Conservation (phyloP, 1,139 yeast species). For the Lodderomyces orthopsilosis region DNA sequence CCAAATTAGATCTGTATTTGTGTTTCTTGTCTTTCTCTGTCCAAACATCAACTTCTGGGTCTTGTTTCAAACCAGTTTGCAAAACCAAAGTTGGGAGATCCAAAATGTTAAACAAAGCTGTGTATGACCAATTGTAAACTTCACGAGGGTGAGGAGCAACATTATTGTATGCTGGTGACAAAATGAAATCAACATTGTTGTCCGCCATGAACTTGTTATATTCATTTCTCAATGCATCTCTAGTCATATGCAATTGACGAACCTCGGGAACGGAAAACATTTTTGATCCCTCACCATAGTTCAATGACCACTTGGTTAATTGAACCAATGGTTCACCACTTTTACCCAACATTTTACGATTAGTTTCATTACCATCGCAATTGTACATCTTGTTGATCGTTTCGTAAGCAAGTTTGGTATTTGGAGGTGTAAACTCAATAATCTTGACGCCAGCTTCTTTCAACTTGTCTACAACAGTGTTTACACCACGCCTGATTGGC, state of each 20-base stretch:
- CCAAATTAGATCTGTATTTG: conserved; percentile 41
- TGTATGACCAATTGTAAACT: conserved; percentile 74
- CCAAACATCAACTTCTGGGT: conserved; percentile 45
- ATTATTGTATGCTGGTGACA: conserved; percentile 68
- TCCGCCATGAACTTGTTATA: conserved; percentile 51
- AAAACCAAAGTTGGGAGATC: conserved; percentile 61
- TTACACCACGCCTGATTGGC: conserved; percentile 47
- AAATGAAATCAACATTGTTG: conserved; percentile 61
- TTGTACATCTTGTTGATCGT: conserved; percentile 49
- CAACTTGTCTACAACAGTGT: conserved; percentile 26
- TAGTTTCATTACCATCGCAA: conserved; percentile 61
- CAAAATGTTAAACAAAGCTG: conserved; percentile 62
- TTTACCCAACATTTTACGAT: conserved; percentile 45
- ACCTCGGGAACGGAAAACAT: conserved; percentile 42
- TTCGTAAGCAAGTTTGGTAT: conserved; percentile 50
- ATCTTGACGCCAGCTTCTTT: conserved; percentile 31
- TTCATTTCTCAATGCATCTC: conserved; percentile 56
- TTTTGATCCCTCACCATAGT: conserved; percentile 56
- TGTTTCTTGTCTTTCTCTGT: conserved; percentile 28
- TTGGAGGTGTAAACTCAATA: conserved; percentile 50
- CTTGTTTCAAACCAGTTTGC: conserved; percentile 63
- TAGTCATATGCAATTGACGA: conserved; percentile 44
- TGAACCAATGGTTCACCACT: conserved; percentile 67
- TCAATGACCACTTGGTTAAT: conserved; percentile 58
- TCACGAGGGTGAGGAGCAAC: conserved; percentile 72